These are phyloP conservation scores for Mycena kentingensis DNA, from an alignment of 768 basidiomycete species.

Conservation along the genomic window DNA sequence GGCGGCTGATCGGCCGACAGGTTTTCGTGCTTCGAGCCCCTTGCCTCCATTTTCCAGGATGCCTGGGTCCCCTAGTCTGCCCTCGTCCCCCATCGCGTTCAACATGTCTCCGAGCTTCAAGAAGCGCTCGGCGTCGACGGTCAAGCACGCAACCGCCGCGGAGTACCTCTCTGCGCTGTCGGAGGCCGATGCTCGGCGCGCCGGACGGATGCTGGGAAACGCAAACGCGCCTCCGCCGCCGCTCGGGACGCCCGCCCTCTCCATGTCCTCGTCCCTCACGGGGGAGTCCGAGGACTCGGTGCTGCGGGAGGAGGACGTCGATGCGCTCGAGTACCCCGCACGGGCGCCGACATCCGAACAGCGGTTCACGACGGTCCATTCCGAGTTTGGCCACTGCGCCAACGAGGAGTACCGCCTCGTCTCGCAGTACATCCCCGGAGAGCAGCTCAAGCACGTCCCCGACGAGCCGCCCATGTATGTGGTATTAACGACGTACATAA, in stretches of 20 bases:
- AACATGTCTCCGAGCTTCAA: constrained; percentile 49
- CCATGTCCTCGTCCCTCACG: constrained; percentile 73
- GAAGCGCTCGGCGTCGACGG: constrained; percentile 35
- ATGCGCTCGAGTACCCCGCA: constrained; percentile 58
- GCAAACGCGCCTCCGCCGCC: constrained; percentile 49
- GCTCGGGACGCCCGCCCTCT: constrained; percentile 69
- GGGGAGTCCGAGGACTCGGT: constrained; percentile 69
- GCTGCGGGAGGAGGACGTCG: constrained; percentile 56
- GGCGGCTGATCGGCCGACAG: no score
- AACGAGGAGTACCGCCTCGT: constrained; percentile 73
- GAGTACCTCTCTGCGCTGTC: constrained; percentile 64
- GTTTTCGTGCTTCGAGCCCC: not conserved
- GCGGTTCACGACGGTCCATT: constrained; percentile 75
- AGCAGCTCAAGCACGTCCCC: constrained; percentile 58
- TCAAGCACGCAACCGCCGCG: constrained; percentile 51
- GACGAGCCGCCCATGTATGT: constrained; percentile 93
- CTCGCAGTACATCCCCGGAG: constrained; percentile 58
- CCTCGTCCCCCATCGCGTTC: constrained; percentile 53
- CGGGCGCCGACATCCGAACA: constrained; percentile 82
- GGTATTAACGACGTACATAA: constrained; percentile 85
- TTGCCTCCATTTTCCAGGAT: constrained; percentile 7
- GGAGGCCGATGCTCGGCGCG: constrained; percentile 65
- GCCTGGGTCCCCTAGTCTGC: constrained; percentile 14
- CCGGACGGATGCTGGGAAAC: constrained; percentile 44
- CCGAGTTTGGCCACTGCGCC: constrained; percentile 91